Conservation (phyloP, 2,329 filamentous ascomycete species). For the Hansfordia pulvinata region DNA sequence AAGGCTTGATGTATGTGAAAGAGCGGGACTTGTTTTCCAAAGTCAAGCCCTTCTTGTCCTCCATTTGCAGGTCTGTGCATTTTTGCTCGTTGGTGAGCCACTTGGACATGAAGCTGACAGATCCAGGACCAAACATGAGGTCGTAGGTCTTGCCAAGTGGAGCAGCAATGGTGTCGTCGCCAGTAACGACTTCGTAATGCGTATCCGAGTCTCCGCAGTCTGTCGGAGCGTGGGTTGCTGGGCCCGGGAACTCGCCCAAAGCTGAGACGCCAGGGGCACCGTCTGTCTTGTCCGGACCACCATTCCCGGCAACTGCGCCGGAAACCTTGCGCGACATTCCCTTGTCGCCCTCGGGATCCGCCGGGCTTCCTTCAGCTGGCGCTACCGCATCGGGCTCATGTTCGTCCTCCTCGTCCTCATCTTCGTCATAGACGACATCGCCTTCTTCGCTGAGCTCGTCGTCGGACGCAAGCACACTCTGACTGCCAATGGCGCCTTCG, state of each 20-base stretch:
- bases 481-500: slow-evolving; percentile 26
- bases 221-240: slow-evolving; percentile 67
- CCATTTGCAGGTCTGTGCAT: slow-evolving; percentile 73
- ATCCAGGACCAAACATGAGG: slow-evolving; percentile 72
- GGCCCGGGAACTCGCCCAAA: slow-evolving; percentile 65
- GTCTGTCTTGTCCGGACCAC: slow-evolving; percentile 36
- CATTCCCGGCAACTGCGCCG: slow-evolving; percentile 31
- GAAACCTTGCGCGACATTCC: slow-evolving; percentile 61
- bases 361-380: slow-evolving; percentile 23
- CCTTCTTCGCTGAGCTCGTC: slow-evolving; percentile 53
- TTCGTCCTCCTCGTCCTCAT: slow-evolving; percentile 63
- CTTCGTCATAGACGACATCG: slow-evolving; percentile 66
- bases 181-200: slow-evolving; percentile 76
- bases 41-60: slow-evolving; percentile 67
- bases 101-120: slow-evolving; percentile 69
- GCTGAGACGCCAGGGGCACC: slow-evolving; percentile 25
- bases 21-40: slow-evolving; percentile 61
- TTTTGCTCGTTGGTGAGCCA: slow-evolving; percentile 84
- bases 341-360: slow-evolving; percentile 47
- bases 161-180: slow-evolving; percentile 74
- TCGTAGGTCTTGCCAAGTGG: slow-evolving; percentile 87
- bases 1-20: slow-evolving; percentile 84
- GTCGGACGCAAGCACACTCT: slow-evolving; percentile 42
- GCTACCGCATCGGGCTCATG: slow-evolving; percentile 19
- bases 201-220: slow-evolving; percentile 67